These are phyloP conservation scores for Chaetomium strumarium DNA, from an alignment of 2,329 filamentous ascomycete species.

Conservation along the genomic window DNA sequence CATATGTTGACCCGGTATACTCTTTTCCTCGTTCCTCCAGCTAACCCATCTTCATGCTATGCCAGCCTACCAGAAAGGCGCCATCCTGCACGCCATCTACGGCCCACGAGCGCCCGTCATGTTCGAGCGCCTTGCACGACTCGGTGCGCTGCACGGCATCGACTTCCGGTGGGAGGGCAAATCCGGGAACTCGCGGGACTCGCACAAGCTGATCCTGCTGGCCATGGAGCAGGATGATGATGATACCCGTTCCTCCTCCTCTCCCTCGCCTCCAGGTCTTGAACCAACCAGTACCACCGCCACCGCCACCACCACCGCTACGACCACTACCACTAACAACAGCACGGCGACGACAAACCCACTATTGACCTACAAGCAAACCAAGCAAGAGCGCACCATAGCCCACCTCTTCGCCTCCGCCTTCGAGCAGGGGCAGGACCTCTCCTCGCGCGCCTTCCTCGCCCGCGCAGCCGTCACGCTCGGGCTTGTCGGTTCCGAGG, in stretches of 20 bases:
- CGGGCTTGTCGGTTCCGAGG: conserved; percentile 26
- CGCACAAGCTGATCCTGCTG: conserved; percentile 43
- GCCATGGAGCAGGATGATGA: conserved; percentile 25
- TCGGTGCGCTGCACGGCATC: conserved; percentile 35
- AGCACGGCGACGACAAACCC: not conserved
- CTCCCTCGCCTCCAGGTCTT: not conserved
- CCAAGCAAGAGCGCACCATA: not conserved
- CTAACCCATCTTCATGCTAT: not conserved
- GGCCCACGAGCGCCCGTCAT: conserved; percentile 26
- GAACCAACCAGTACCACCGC: not conserved
- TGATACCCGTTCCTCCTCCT: not conserved
- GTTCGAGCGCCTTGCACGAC: conserved; percentile 29
- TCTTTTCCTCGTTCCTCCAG: not conserved
- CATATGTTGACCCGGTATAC: not conserved
- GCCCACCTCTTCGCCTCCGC: conserved; percentile 35
- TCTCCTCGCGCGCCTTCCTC: conserved; percentile 38
- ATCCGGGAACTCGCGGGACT: conserved; percentile 40
- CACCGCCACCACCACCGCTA: not conserved
- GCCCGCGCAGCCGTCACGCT: conserved; percentile 29
- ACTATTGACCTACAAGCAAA: not conserved
- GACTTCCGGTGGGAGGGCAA: conserved; percentile 36
- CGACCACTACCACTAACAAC: not conserved
- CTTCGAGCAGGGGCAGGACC: conserved; percentile 37
- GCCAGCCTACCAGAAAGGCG: conserved; percentile 2
- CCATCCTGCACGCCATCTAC: conserved; percentile 27